Percentiles rank a stretch among this genome's conserved stretches.
phyloP scores from a whole-genome alignment of 352 stramenopile genomes.

The Pilasporangium apinafurcum region DNA sequence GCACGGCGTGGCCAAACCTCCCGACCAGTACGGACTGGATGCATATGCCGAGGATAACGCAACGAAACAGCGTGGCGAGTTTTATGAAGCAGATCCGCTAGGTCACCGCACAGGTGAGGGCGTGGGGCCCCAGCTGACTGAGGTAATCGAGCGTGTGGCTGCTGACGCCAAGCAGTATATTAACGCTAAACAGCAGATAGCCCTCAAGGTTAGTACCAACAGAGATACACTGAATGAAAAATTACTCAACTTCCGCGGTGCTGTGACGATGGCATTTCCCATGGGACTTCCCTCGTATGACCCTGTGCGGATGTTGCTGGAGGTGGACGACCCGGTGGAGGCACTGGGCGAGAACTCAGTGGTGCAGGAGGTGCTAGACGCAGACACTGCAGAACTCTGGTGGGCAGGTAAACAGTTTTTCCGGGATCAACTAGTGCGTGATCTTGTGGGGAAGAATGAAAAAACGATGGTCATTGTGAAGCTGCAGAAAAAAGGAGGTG shows the following conservation, averaged over 20 bases:
- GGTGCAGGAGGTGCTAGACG: constrained; percentile 72
- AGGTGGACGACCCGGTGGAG: constrained; percentile 53
- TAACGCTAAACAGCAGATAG: constrained; percentile 61
- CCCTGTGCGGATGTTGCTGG: constrained; percentile 79
- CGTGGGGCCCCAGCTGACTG: constrained; percentile 69
- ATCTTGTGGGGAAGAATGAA: constrained; percentile 94
- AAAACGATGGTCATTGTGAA: constrained; percentile 92
- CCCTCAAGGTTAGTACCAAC: constrained; percentile 51
- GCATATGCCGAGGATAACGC: constrained; percentile 59
- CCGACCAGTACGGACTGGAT: constrained; percentile 84
- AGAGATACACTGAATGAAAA: constrained; percentile 84
- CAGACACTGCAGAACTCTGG: constrained; percentile 91
- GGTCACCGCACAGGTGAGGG: constrained; percentile 86
- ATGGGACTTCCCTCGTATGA: constrained; percentile 92
- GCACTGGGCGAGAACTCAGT: constrained; percentile 58
- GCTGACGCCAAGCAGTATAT: constrained; percentile 71
- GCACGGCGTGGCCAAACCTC: constrained; percentile 82
- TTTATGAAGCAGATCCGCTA: constrained; percentile 84
- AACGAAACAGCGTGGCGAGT: constrained; percentile 56
- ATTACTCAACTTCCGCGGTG: constrained; percentile 88
- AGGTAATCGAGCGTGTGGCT: constrained; percentile 73
- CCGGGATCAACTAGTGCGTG: constrained; percentile 81
- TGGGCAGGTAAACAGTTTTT: constrained; percentile 94
- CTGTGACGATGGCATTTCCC: constrained; percentile 93
- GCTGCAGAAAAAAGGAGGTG: constrained; percentile 85